A percentile compares a stretch with the other conserved stretches of the same genome.
Conservation (phyloP, 345 rosid genomes). For the Populus simonii region DNA sequence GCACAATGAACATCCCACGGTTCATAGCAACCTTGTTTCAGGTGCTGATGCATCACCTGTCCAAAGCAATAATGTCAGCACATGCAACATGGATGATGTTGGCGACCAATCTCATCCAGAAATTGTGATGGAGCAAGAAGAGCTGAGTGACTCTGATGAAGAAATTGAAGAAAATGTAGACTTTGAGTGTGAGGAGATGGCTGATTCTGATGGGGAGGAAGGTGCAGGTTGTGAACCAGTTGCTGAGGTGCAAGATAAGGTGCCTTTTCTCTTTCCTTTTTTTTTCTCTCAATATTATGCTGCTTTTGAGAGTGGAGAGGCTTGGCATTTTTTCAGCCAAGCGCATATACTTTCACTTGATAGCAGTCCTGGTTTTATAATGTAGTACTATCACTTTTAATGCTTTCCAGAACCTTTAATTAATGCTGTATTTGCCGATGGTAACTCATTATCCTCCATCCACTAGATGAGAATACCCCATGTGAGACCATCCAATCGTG, state of each 20-base stretch:
- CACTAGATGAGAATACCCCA: neutral
- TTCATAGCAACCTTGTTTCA: slow-evolving; percentile 21
- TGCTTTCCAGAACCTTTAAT: neutral
- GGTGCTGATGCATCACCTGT: slow-evolving; percentile 27
- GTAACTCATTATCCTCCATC: neutral
- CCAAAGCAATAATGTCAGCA: slow-evolving; percentile 25
- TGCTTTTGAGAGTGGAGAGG: slow-evolving; percentile 6
- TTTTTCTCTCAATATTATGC: neutral
- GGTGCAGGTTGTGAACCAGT: slow-evolving; percentile 21
- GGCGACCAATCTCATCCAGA: slow-evolving; percentile 62
- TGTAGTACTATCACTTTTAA: neutral
- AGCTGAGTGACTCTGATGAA: slow-evolving; percentile 94
- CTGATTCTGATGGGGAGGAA: slow-evolving; percentile 90
- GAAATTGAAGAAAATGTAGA: slow-evolving; percentile 86
- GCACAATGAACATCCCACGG: slow-evolving; percentile 21
- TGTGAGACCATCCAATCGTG: neutral
- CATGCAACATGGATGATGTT: slow-evolving; percentile 38
- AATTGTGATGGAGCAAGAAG: slow-evolving; percentile 98
- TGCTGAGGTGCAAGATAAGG: slow-evolving; percentile 49
- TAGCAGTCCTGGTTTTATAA: neutral
- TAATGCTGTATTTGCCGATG: neutral
- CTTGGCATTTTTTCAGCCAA: neutral
- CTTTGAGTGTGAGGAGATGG: slow-evolving; percentile 98
- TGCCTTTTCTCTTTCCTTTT: slow-evolving; percentile 18
- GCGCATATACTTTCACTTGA: neutral